phyloP scores from a whole-genome alignment of 352 stramenopile species.

The Globisporangium paroecandrum region DNA sequence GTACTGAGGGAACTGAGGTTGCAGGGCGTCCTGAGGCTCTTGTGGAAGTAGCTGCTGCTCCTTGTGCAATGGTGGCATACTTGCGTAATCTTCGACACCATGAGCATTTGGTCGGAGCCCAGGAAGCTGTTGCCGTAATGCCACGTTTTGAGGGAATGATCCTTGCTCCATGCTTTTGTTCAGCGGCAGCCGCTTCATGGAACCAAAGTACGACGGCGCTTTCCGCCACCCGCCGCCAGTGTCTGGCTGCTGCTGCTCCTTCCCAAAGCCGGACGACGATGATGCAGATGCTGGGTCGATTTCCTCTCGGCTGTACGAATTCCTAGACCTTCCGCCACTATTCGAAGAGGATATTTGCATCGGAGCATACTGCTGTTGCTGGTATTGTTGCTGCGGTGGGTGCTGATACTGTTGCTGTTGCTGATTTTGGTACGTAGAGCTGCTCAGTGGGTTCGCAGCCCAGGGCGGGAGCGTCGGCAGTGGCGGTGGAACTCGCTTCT shows the following conservation, averaged over 20 bases:
- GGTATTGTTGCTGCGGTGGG: background rate
- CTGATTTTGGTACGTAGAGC: slow-evolving; percentile 15
- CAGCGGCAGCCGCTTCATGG: slow-evolving; percentile 40
- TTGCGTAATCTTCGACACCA: background rate
- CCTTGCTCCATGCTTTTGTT: background rate
- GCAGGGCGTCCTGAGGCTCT: background rate
- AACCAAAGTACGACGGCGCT: slow-evolving; percentile 50
- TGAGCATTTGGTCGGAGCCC: background rate
- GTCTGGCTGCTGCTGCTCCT: background rate
- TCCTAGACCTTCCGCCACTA: background rate
- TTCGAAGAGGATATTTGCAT: background rate
- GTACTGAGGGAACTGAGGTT: background rate
- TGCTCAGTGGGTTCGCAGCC: slow-evolving; percentile 18
- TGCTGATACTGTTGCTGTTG: background rate
- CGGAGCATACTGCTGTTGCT: background rate
- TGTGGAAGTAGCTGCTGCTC: background rate
- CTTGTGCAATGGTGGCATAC: slow-evolving; percentile 13
- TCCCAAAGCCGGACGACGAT: background rate
- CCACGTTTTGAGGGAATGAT: background rate
- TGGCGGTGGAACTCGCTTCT: slow-evolving; percentile 31
- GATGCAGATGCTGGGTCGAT: background rate
- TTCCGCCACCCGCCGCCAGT: slow-evolving; percentile 28
- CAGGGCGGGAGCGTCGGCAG: slow-evolving; percentile 51
- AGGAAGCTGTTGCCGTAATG: background rate
- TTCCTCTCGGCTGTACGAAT: slow-evolving; percentile 19